These are phyloP conservation scores for Aphanomyces invadans DNA, from an alignment of 352 stramenopile species.

Conservation along the genomic window DNA sequence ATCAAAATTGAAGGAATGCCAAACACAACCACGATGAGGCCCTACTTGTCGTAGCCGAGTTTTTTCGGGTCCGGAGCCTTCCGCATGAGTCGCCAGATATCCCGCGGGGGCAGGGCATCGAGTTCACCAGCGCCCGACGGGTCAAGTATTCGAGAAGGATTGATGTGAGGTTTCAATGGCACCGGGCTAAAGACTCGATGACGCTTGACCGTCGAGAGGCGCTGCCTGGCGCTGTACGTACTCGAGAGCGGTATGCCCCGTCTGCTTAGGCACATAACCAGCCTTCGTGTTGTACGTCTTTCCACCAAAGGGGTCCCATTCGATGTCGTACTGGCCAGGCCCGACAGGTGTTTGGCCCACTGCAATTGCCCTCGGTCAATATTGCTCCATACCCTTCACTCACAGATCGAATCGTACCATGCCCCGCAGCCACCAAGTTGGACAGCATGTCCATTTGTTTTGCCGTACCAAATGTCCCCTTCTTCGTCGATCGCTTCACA, in stretches of 20 bases:
- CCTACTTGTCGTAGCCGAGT: conserved; percentile 12
- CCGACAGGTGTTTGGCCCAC: background rate
- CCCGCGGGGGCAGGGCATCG: too few relatives aligned
- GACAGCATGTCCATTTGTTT: conserved; percentile 5
- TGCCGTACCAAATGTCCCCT: conserved; percentile 3
- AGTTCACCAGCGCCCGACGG: too few relatives aligned
- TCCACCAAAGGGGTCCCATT: background rate
- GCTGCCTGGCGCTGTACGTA: too few relatives aligned
- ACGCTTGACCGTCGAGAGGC: too few relatives aligned
- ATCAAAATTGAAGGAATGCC: too few relatives aligned
- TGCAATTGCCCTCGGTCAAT: too few relatives aligned
- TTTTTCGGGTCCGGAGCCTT: background rate
- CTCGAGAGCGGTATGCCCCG: background rate
- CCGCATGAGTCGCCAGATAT: conserved; percentile 2
- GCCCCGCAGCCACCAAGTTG: background rate
- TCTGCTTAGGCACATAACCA: background rate
- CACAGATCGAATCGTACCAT: too few relatives aligned
- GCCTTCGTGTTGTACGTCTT: conserved; percentile 1
- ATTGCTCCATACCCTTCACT: too few relatives aligned
- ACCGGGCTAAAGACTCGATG: too few relatives aligned
- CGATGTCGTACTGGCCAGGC: background rate
- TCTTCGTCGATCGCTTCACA: background rate
- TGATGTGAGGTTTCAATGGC: too few relatives aligned
- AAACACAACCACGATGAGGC: too few relatives aligned
- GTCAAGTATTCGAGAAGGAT: too few relatives aligned